A percentile compares a stretch with the other conserved stretches of the same genome.
These are phyloP conservation scores for Rutstroemia sp. DNA, from an alignment of 2,329 filamentous ascomycete species.

Conservation along the genomic window DNA sequence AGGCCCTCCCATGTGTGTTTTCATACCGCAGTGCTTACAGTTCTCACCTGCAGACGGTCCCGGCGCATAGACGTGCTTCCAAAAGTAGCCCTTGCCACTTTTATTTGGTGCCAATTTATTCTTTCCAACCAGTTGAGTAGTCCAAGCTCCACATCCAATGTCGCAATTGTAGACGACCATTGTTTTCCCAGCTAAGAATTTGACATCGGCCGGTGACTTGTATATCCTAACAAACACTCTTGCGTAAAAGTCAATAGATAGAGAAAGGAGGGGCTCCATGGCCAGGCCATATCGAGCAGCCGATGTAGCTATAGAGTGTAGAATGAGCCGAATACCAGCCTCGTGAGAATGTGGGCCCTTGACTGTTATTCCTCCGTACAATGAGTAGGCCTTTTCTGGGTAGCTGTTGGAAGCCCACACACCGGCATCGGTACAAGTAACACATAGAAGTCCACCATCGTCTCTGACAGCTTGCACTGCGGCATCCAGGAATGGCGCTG, in stretches of 20 bases:
- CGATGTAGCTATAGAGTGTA: slow-evolving; percentile 72
- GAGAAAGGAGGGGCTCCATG: slow-evolving; percentile 83
- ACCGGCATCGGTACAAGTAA: slow-evolving; percentile 93
- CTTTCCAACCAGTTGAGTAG: slow-evolving; percentile 68
- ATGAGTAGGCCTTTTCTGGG: slow-evolving; percentile 82
- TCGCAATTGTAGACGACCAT: slow-evolving; percentile 94
- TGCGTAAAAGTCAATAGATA: slow-evolving; percentile 94
- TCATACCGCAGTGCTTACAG: slow-evolving; percentile 79
- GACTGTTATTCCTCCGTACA: slow-evolving; percentile 86
- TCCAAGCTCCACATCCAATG: slow-evolving; percentile 84
- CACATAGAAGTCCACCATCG: slow-evolving; percentile 84
- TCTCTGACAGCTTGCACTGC: slow-evolving; percentile 76
- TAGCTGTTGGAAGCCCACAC: slow-evolving; percentile 95
- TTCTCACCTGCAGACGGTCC: slow-evolving; percentile 58
- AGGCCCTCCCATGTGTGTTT: slow-evolving; percentile 81
- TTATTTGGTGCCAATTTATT: slow-evolving; percentile 62
- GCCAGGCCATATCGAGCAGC: slow-evolving; percentile 80
- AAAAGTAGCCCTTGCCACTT: slow-evolving; percentile 60
- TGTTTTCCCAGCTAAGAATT: slow-evolving; percentile 81
- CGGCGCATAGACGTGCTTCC: slow-evolving; percentile 70
- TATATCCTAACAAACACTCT: slow-evolving; percentile 80
- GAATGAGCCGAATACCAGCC: slow-evolving; percentile 75
- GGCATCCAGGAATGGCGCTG: slow-evolving; percentile 84
- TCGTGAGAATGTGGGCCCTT: slow-evolving; percentile 86
- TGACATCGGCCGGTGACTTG: slow-evolving; percentile 77